These are phyloP conservation scores for Pleurotus pulmonarius DNA, from an alignment of 768 basidiomycete genomes.

Conservation along the genomic window DNA sequence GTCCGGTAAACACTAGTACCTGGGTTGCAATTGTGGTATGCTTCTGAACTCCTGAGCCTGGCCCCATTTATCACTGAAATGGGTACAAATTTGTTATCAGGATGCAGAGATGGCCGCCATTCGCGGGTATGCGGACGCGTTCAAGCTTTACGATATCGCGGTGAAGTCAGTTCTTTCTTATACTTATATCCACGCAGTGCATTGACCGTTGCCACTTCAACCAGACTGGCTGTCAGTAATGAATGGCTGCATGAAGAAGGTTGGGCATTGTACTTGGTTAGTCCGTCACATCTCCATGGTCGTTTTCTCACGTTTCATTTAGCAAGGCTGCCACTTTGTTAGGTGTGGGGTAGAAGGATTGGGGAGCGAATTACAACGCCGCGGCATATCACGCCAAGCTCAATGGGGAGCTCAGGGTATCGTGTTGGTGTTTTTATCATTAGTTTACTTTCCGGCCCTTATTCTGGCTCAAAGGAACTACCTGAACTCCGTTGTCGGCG, in stretches of 20 bases:
- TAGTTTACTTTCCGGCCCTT: not conserved
- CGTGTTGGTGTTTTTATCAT: constrained; percentile 39
- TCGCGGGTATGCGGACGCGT: constrained; percentile 50
- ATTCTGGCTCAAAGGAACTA: constrained; percentile 34
- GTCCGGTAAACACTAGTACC: constrained; percentile 63
- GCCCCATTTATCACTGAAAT: not conserved
- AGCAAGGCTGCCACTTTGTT: constrained; percentile 73
- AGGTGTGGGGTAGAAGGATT: constrained; percentile 62
- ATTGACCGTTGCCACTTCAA: too few relatives aligned
- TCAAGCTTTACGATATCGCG: constrained; percentile 66
- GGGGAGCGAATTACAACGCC: constrained; percentile 62
- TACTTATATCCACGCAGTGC: too few relatives aligned
- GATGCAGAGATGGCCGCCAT: constrained; percentile 71
- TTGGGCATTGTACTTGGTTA: constrained; percentile 60
- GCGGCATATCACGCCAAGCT: constrained; percentile 60
- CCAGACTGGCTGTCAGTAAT: constrained; percentile 58
- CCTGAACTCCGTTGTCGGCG: constrained; percentile 42
- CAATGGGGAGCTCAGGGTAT: constrained; percentile 76
- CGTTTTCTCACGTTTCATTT: constrained; percentile 7
- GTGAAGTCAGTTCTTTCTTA: constrained; percentile 42
- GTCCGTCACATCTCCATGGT: constrained; percentile 3
- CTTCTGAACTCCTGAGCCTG: not conserved
- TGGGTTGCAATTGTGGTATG: constrained; percentile 69
- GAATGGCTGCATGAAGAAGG: constrained; percentile 75
- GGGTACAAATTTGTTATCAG: constrained; percentile 24